A percentile compares a stretch with the other conserved stretches of the same genome.
These are phyloP conservation scores for Cucumis melo DNA, from an alignment of 306 rosid genomes.

Conservation along the genomic window DNA sequence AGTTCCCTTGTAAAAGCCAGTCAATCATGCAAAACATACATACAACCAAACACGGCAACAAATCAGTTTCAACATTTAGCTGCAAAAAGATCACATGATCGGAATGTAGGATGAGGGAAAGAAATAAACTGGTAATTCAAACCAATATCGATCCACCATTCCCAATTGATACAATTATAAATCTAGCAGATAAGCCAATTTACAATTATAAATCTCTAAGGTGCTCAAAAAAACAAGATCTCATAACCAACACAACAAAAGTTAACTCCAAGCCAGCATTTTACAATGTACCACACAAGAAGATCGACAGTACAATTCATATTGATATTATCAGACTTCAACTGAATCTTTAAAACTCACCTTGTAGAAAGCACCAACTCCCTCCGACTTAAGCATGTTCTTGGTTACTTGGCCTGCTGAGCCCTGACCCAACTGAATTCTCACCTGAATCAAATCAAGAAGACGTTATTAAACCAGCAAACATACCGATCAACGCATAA, in stretches of 20 bases:
- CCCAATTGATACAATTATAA: not conserved
- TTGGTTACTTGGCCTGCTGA: conserved; percentile 59
- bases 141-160: not conserved
- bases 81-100: too few relatives aligned
- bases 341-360: conserved; percentile 16
- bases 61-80: not conserved
- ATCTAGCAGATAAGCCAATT: not conserved
- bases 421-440: conserved; percentile 98
- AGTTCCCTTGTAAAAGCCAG: not conserved
- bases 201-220: not conserved
- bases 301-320: not conserved
- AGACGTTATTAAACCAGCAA: not conserved
- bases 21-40: not conserved
- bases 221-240: not conserved
- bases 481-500: not conserved
- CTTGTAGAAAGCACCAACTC: conserved; percentile 76
- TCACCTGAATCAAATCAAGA: conserved; percentile 45
- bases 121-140: not conserved
- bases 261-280: not conserved
- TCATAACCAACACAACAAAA: not conserved
- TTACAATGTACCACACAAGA: not conserved
- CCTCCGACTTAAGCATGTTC: conserved; percentile 83
- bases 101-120: not conserved
- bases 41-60: not conserved
- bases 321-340: not conserved